A percentile compares a stretch with the other conserved stretches of the same genome.
Conservation (phyloP, 2,329 filamentous ascomycete genomes). For the Tothia fuscella region DNA sequence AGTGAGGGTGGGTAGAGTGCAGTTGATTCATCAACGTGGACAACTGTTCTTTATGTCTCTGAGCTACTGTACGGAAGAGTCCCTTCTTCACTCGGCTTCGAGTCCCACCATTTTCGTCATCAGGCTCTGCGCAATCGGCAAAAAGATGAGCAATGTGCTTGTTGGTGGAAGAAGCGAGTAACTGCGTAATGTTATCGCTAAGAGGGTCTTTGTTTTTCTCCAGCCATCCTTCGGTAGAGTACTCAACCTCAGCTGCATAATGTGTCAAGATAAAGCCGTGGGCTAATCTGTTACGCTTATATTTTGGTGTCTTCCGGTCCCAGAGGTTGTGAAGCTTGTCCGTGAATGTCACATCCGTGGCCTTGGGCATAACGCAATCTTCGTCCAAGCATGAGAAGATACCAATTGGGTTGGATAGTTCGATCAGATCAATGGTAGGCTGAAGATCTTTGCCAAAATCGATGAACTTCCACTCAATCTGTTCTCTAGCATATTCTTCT, state of each 20-base stretch:
- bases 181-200: conserved; percentile 89
- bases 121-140: conserved; percentile 70
- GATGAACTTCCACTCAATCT: conserved; percentile 99
- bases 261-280: conserved; percentile 95
- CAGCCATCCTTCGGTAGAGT: conserved; percentile 86
- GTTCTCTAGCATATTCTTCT: conserved; percentile 92
- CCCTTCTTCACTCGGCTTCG: conserved; percentile 88
- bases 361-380: conserved; percentile 98
- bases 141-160: conserved; percentile 78
- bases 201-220: conserved; percentile 99
- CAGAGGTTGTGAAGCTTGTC: conserved; percentile 95
- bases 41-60: conserved; percentile 96
- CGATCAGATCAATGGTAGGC: conserved; percentile 94
- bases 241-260: conserved; percentile 96
- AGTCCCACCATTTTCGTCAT: conserved; percentile 48
- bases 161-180: conserved; percentile 72
- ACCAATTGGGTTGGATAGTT: conserved; percentile 90
- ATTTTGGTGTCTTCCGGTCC: conserved; percentile 93
- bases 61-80: conserved; percentile 89
- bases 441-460: conserved; percentile 96
- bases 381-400: conserved; percentile 98
- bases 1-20: conserved; percentile 93
- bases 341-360: conserved; percentile 91
- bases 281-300: conserved; percentile 72
- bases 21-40: conserved; percentile 90